These are phyloP conservation scores for Fusarium sp. DNA, from an alignment of 2,329 filamentous ascomycete genomes.

Conservation along the genomic window DNA sequence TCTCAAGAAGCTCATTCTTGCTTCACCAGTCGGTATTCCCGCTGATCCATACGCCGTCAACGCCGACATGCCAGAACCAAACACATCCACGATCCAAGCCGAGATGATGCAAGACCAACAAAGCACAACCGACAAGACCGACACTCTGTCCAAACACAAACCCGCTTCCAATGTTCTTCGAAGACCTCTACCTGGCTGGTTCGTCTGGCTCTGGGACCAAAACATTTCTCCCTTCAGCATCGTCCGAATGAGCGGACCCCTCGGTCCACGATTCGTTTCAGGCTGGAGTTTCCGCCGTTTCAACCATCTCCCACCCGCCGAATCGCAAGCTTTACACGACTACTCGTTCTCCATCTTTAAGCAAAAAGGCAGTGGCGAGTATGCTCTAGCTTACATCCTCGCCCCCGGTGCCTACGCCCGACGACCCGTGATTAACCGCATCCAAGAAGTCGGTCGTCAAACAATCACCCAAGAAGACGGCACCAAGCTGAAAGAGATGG, in stretches of 20 bases:
- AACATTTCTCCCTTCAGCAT: slow-evolving; percentile 96
- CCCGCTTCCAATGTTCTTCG: slow-evolving; percentile 50
- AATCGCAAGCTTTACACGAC: slow-evolving; percentile 87
- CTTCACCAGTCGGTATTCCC: slow-evolving; percentile 92
- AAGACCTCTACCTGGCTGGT: slow-evolving; percentile 81
- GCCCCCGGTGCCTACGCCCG: slow-evolving; percentile 94
- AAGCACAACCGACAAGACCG: slow-evolving; percentile 52
- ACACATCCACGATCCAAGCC: slow-evolving; percentile 76
- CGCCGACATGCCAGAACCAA: slow-evolving; percentile 81
- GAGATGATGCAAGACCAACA: slow-evolving; percentile 84
- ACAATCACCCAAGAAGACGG: slow-evolving; percentile 50
- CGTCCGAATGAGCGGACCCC: slow-evolving; percentile 85
- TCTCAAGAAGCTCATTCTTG: slow-evolving; percentile 95
- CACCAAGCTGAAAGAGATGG: slow-evolving; percentile 62
- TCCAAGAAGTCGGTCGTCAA: slow-evolving; percentile 88
- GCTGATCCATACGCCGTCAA: slow-evolving; percentile 91
- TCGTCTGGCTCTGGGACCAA: slow-evolving; percentile 94
- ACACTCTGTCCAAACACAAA: slow-evolving; percentile 55
- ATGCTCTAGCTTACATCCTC: slow-evolving; percentile 90
- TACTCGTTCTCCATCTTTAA: slow-evolving; percentile 96
- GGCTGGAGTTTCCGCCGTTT: slow-evolving; percentile 96
- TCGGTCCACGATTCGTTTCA: slow-evolving; percentile 91
- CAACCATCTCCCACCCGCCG: slow-evolving; percentile 82
- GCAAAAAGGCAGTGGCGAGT: slow-evolving; percentile 91
- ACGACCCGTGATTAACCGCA: slow-evolving; percentile 85